Base-by-base conservation (phyloP, 257 asterid genomes). In the Coffea eugenioides region DNA sequence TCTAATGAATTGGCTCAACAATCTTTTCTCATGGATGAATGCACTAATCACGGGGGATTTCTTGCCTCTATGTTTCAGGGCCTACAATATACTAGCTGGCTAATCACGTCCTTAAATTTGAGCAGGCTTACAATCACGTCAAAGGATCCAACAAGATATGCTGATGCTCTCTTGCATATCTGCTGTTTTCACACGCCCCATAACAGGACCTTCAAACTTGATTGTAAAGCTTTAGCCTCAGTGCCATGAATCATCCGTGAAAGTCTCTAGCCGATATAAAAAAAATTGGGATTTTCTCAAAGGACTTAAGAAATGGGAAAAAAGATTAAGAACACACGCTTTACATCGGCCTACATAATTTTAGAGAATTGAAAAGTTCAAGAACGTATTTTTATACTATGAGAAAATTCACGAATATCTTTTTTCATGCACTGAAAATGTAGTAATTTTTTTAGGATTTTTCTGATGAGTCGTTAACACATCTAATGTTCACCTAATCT, bases 11-110 rank as follows among this genome's bases (percentile, higher is more conserved):
- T 61, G 21, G 6, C 18, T 14, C 14, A 2, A 23, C 67, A 23
- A 61, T 61, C 5, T 61, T 52, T 70, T 46, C 9, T 8, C 25
- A 20, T 15, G 67, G 79, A 75, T n/a, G 66, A 41, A 73, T 6
- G 68, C 71, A 74, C 67, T 74, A 75, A 75, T 75, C 79, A 61
- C 71, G 79, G 79, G 79, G 79, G 79, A 75, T 75, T 57, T 57
- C 59, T 43, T 75, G 70, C 70, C 79, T 57, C 70, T 59, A 21
- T 21, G 23, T 59, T 64, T 75, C 9, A 39, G 56, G 43, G 43
- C 79, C 79, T 59, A 59, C 70, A 41, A 59, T n/a, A 75, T 59
- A 56, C 11, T 43, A 12, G 20, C 57, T 52, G 12, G 18, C 16
- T 31, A 8, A 9, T 18, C 23, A 16, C 34, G 68, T 56, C 69